Conservation (phyloP, 768 basidiomycete species). For the Mrakia gelida region DNA sequence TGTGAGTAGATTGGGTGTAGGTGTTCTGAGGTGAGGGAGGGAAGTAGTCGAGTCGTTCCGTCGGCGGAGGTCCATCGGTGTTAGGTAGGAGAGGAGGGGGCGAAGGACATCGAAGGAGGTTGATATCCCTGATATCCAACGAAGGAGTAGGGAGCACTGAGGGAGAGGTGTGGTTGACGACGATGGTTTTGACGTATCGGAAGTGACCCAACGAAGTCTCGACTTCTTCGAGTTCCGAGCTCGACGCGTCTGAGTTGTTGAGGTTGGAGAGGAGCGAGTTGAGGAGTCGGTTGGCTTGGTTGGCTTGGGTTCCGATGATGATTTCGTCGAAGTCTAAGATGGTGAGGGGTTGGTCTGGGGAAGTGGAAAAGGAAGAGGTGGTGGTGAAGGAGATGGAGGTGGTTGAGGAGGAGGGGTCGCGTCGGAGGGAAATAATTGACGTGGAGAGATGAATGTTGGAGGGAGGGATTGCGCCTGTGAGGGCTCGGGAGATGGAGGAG, state of each 20-base stretch:
- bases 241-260: conserved; percentile 3
- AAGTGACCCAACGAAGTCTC: conserved; percentile 55
- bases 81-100: not conserved
- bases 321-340: conserved; percentile 59
- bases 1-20: conserved; percentile 70
- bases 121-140: conserved; percentile 61
- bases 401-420: conserved; percentile 33
- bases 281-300: conserved; percentile 57
- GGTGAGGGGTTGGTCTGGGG: conserved; percentile 39
- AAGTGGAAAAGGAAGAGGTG: conserved; percentile 46
- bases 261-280: conserved; percentile 37
- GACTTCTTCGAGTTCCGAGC: conserved; percentile 29
- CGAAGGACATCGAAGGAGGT: conserved; percentile 50
- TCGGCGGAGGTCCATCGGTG: not conserved
- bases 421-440: conserved; percentile 51
- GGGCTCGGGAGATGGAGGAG: conserved; percentile 21
- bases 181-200: conserved; percentile 55
- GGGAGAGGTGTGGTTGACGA: conserved; percentile 67
- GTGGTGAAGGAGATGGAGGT: conserved; percentile 41
- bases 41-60: conserved; percentile 14
- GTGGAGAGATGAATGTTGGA: conserved; percentile 56
- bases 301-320: conserved; percentile 70
- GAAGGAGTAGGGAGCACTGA: conserved; percentile 54
- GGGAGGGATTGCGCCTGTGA: conserved; percentile 48
- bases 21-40: not conserved